These are phyloP conservation scores for Coriolopsis trogii DNA, from an alignment of 1,284 basidiomycete genomes.

Conservation along the genomic window DNA sequence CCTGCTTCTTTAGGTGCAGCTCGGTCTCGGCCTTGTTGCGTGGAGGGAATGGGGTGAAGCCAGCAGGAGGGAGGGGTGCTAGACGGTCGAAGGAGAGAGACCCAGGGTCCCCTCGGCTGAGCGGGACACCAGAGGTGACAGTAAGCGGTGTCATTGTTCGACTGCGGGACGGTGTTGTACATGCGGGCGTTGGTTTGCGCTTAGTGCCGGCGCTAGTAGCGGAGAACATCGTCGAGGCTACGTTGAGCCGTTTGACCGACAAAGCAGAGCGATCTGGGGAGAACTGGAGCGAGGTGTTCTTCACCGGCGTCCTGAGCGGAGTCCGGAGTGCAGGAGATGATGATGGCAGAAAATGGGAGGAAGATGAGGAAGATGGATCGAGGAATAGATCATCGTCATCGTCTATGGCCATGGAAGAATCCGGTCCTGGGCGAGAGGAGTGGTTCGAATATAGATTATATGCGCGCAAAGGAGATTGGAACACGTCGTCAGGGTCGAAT, in stretches of 20 bases:
- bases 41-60: constrained; percentile 55
- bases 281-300: constrained; percentile 37
- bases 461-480: constrained; percentile 56
- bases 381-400: constrained; percentile 62
- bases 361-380: constrained; percentile 43
- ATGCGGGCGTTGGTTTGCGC: constrained; percentile 64
- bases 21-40: constrained; percentile 67
- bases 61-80: constrained; percentile 63
- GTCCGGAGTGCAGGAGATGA: constrained; percentile 42
- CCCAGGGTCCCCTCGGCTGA: constrained; percentile 23
- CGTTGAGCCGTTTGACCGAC: constrained; percentile 36
- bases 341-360: constrained; percentile 43
- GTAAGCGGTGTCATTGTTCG: constrained; percentile 38
- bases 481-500: constrained; percentile 49
- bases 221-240: constrained; percentile 13
- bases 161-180: constrained; percentile 42
- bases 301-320: constrained; percentile 52
- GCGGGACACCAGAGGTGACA: constrained; percentile 30
- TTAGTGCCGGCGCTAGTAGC: constrained; percentile 50
- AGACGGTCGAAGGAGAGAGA: constrained; percentile 56
- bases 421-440: constrained; percentile 31
- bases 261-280: constrained; percentile 32
- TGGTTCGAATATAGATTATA: constrained; percentile 43
- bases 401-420: constrained; percentile 28
- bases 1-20: constrained; percentile 59